A percentile compares a stretch with the other conserved stretches of the same genome.
phyloP scores from a whole-genome alignment of 495 filamentous ascomycete species.

The Opeltia flavorubescens region DNA sequence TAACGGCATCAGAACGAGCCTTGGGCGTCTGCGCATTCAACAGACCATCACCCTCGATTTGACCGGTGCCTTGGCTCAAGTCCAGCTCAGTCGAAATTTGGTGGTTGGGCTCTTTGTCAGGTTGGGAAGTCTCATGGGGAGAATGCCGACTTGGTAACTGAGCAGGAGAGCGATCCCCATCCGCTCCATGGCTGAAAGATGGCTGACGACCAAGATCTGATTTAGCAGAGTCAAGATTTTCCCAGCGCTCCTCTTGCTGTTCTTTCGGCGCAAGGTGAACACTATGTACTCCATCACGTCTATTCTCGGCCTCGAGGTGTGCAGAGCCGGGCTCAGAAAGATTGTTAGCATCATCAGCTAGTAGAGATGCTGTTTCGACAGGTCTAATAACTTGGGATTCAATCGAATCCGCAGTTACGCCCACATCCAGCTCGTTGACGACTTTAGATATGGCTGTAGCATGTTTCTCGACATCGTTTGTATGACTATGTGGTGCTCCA shows the following conservation, averaged over 20 bases:
- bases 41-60: too few relatives aligned
- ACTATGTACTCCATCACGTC: background rate
- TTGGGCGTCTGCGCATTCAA: background rate
- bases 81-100: background rate
- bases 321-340: background rate
- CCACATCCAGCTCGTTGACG: background rate
- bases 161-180: background rate
- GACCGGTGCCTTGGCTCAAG: too few relatives aligned
- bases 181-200: background rate
- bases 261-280: slow-evolving; percentile 23
- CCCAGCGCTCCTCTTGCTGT: slow-evolving; percentile 19
- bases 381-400: slow-evolving; percentile 7
- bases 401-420: slow-evolving; percentile 10
- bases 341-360: slow-evolving; percentile 3
- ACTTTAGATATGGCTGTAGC: background rate
- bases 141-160: background rate
- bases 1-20: too few relatives aligned
- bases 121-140: background rate
- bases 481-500: background rate
- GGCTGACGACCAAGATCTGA: background rate
- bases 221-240: slow-evolving; percentile 17
- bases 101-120: background rate
- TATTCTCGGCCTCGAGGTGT: background rate
- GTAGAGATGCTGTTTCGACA: background rate
- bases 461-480: background rate